Base-by-base conservation (phyloP, 345 rosid species). In the Rhizophora mangle region DNA sequence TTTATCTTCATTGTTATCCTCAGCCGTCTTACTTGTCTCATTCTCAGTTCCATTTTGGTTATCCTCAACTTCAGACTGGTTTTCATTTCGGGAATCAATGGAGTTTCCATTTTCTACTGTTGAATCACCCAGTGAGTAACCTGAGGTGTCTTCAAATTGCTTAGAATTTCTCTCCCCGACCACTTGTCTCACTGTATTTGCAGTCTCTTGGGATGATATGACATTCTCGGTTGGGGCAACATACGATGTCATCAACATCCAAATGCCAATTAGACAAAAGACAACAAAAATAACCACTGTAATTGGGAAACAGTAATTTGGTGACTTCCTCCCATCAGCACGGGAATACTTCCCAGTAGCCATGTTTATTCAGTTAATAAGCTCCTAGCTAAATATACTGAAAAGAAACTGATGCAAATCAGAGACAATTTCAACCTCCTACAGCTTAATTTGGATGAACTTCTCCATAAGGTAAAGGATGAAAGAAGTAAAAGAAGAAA, bases 261-360 rank as follows among this genome's bases (percentile, higher is more conserved):
- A 56, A 56, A 55, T 55, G 15, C 30, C 60, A 55, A 56, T 27
- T 22, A 56, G 24, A 56, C 60, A 56, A 56, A 55, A 27, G 60
- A 16, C 60, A 56, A 56, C 60, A 56, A 56, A 56, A 22, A 24
- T 11, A 56, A 56, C 18, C 24, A 56, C 29, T 10, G 59, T 22
- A 26, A 55, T 26, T 22, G 59, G 18, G 1, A 24, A 55, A 55
- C 59, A 55, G 59, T 55, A 55, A 16, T 22, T 55, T 11, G 29
- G 24, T 55, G 59, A 55, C 59, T 55, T 55, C 59, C 59, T 55
- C 27, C 59, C 72, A 2, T 60, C 72, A 60, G 47, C 72, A 22
- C 72, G 72, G 72, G 72, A 60, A 54, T 68, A 68, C 64, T 49
- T 68, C 55, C 65, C 72, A 39, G 46, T 60, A 27, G 65, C 65